Evolutionary conservation across 257 asterid species (phyloP).

Genomic region (Nicotiana otophora): DNA sequence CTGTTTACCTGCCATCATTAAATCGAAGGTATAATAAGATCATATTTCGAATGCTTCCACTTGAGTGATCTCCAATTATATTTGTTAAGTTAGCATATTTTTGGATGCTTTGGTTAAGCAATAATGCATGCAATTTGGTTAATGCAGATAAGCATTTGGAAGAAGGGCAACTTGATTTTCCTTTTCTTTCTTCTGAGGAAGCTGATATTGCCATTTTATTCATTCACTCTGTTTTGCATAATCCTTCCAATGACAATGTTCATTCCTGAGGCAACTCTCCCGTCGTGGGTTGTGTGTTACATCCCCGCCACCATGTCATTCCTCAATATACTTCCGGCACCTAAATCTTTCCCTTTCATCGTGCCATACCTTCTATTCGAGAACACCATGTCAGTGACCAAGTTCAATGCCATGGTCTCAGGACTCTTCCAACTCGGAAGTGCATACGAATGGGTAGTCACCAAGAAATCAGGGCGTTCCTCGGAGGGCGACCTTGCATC

Average conservation of each 20-base stretch:
- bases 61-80: neutral
- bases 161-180: constrained; percentile 41
- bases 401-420: constrained; percentile 91
- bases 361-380: constrained; percentile 85
- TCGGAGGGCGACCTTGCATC: constrained; percentile 67
- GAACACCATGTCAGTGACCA: constrained; percentile 96
- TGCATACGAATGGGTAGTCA: constrained; percentile 94
- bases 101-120: neutral
- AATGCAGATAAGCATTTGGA: constrained; percentile 48
- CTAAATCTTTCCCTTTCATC: constrained; percentile 85
- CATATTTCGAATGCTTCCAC: neutral
- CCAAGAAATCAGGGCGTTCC: constrained; percentile 79
- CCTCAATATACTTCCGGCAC: constrained; percentile 77
- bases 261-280: constrained; percentile 85
- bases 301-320: constrained; percentile 77
- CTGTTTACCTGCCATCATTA: constrained; percentile 73
- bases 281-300: constrained; percentile 87
- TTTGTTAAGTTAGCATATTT: neutral
- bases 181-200: constrained; percentile 79
- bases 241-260: constrained; percentile 95
- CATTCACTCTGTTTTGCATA: constrained; percentile 86
- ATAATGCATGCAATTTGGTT: neutral
- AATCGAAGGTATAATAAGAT: constrained; percentile 49
- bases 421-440: constrained; percentile 92
- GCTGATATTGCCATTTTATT: constrained; percentile 81